A percentile compares a stretch with the other conserved stretches of the same genome.
These are phyloP conservation scores for Eragrostis nindensis DNA, from an alignment of 176 grass and related monocot species.

Conservation along the genomic window DNA sequence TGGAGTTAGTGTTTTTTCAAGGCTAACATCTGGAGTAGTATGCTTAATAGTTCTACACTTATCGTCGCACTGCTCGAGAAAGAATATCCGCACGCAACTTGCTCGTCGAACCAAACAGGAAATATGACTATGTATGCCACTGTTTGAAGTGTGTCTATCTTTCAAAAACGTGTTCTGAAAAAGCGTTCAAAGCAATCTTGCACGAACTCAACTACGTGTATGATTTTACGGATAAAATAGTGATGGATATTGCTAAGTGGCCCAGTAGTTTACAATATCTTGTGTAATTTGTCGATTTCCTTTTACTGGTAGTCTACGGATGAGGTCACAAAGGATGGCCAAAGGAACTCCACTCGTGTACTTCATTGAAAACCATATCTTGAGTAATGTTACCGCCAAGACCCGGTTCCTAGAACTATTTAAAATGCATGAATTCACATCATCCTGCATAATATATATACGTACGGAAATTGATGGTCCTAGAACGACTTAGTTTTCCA, in stretches of 20 bases:
- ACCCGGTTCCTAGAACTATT: background rate
- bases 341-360: slow-evolving; percentile 1
- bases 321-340: slow-evolving; percentile 26
- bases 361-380: background rate
- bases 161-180: slow-evolving; percentile 26
- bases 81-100: background rate
- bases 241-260: slow-evolving; percentile 22
- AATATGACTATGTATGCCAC: background rate
- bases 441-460: too few species aligned
- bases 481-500: too few species aligned
- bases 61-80: background rate
- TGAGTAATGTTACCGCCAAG: background rate
- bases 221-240: background rate
- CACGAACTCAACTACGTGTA: background rate
- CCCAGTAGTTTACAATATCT: slow-evolving; percentile 43
- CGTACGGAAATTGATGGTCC: too few species aligned
- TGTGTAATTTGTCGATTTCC: background rate
- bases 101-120: background rate
- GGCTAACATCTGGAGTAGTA: too few species aligned
- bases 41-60: too few species aligned
- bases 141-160: slow-evolving; percentile 6
- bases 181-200: background rate
- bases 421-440: background rate
- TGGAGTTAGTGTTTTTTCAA: too few species aligned
- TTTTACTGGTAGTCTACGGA: background rate